A percentile compares a stretch with the other conserved stretches of the same genome.
Conservation (phyloP, 148 eudicot species). For the Spergularia bocconei region DNA sequence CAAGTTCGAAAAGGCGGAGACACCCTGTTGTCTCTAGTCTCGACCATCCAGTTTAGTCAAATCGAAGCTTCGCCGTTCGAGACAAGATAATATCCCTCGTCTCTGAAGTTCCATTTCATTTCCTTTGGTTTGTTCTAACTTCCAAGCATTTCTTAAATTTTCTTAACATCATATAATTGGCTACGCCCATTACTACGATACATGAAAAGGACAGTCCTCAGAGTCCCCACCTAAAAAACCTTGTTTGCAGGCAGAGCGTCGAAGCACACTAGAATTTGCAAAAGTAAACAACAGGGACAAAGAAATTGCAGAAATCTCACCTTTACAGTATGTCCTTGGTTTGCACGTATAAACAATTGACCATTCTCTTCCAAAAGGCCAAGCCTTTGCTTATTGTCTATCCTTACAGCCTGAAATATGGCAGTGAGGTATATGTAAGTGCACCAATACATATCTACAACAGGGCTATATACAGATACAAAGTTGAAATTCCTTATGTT, state of each 20-base stretch:
- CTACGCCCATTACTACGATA: no score
- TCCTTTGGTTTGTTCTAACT: no score
- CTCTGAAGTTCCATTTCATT: no score
- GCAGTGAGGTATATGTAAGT: neutral
- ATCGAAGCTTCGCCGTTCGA: no score
- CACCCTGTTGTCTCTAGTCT: no score
- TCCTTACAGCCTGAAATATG: conserved; percentile 63
- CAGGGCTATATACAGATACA: neutral
- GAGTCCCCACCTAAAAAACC: neutral
- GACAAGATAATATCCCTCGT: no score
- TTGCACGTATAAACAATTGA: conserved; percentile 87
- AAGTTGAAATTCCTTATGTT: neutral
- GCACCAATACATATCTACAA: neutral
- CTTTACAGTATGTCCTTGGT: conserved; percentile 84
- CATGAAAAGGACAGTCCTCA: no score
- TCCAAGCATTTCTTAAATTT: no score
- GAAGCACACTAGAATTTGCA: neutral
- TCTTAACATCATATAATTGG: no score
- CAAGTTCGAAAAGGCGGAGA: no score
- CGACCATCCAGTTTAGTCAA: no score
- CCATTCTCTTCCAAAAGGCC: conserved; percentile 85
- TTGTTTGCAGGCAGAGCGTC: neutral
- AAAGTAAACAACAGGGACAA: neutral
- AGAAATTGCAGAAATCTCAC: conserved; percentile 28
- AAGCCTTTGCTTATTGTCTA: conserved; percentile 92